Conservation (phyloP, 139 green algal species). For the Eudorina sp. region DNA sequence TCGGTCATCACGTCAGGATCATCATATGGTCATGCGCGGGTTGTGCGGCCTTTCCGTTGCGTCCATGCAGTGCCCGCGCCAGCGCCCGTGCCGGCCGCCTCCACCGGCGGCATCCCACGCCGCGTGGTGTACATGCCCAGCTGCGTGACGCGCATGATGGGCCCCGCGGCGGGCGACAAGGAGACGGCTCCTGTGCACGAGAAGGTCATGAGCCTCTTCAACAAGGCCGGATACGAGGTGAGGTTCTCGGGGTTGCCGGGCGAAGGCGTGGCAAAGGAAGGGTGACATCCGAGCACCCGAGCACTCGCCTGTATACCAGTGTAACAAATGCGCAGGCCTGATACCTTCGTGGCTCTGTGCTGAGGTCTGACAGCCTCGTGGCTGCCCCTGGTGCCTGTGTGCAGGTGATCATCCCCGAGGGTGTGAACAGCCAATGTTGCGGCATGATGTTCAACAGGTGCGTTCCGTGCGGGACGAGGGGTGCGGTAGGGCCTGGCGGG, state of each 20-base stretch:
- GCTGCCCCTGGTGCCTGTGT: too few species aligned
- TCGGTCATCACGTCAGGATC: too few species aligned
- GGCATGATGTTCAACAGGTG: constrained; percentile 96
- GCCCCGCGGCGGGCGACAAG: constrained; percentile 79
- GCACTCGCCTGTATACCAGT: too few species aligned
- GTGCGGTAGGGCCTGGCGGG: background rate
- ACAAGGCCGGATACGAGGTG: constrained; percentile 84
- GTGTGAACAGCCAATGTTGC: constrained; percentile 80
- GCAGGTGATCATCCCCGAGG: constrained; percentile 90
- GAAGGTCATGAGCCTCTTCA: constrained; percentile 92
- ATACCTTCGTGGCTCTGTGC: background rate
- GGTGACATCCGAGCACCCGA: too few species aligned
- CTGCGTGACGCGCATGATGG: constrained; percentile 98
- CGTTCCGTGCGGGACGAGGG: background rate
- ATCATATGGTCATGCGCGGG: too few species aligned
- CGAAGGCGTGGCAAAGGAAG: too few species aligned
- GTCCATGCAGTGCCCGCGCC: constrained; percentile 35
- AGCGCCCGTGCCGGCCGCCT: background rate
- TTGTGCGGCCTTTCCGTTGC: background rate
- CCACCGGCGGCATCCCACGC: constrained; percentile 53
- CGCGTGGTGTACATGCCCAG: constrained; percentile 94
- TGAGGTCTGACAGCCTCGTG: too few species aligned
- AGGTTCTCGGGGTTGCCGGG: too few species aligned
- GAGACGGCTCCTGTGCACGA: constrained; percentile 88
- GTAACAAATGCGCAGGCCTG: too few species aligned